These are phyloP conservation scores for Pythium coloratum DNA, from an alignment of 352 stramenopile genomes.

Conservation along the genomic window DNA sequence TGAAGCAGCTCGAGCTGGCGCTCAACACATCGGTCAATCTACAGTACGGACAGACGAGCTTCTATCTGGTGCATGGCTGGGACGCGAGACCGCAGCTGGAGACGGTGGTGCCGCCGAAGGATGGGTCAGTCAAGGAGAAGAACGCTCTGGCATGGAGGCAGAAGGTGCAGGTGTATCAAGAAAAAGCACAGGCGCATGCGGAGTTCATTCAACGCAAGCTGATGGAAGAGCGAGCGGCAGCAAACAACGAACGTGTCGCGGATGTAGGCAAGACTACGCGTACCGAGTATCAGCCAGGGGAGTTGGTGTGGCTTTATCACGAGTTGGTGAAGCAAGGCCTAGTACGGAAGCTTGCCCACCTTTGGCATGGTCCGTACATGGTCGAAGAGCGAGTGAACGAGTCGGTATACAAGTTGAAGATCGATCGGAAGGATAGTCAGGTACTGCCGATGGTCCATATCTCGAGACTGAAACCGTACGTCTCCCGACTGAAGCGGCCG, in stretches of 20 bases:
- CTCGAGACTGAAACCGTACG: slow-evolving; percentile 16
- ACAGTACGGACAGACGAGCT: not conserved
- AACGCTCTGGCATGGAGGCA: not conserved
- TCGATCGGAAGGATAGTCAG: slow-evolving; percentile 1
- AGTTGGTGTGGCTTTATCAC: slow-evolving; percentile 22
- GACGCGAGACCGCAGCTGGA: slow-evolving; percentile 9
- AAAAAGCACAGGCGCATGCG: not conserved
- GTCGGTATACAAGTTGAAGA: slow-evolving; percentile 8
- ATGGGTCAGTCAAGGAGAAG: not conserved
- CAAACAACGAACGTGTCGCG: slow-evolving; percentile 1
- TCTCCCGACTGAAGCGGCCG: slow-evolving; percentile 7
- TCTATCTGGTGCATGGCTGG: slow-evolving; percentile 27
- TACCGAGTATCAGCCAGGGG: slow-evolving; percentile 8
- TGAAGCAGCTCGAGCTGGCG: slow-evolving; percentile 21
- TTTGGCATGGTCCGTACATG: slow-evolving; percentile 18
- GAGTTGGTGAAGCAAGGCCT: slow-evolving; percentile 15
- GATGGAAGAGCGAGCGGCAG: slow-evolving; percentile 8
- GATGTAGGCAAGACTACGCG: not conserved
- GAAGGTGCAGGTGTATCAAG: not conserved
- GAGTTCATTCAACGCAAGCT: slow-evolving; percentile 19
- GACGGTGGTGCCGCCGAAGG: not conserved
- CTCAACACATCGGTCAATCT: slow-evolving; percentile 22
- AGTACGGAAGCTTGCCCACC: slow-evolving; percentile 12
- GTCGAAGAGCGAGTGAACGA: slow-evolving; percentile 14
- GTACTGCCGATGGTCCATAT: slow-evolving; percentile 13